Evolutionary conservation across 176 grass and related monocot species (phyloP).

Genomic region (Juncus inflexus): DNA sequence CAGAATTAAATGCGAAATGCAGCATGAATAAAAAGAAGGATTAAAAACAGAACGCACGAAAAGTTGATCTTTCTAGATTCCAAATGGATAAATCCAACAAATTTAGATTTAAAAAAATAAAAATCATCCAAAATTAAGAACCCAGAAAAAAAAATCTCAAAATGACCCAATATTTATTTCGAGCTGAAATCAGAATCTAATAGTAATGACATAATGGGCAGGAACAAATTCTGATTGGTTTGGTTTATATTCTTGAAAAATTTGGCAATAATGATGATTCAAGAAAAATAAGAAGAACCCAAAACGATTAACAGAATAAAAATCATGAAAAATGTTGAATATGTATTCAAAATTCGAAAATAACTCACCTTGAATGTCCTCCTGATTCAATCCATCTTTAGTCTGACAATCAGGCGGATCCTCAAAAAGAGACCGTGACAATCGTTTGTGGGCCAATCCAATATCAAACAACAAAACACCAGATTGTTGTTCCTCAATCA

Average conservation of each 20-base stretch:
- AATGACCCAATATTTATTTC: no score
- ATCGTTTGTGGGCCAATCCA: constrained; percentile 70
- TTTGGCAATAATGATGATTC: not conserved
- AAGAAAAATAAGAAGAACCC: constrained; percentile 16
- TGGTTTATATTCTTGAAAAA: not conserved
- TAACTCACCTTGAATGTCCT: constrained; percentile 35
- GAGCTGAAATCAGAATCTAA: not conserved
- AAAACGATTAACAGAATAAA: constrained; percentile 5
- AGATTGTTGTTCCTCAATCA: constrained; percentile 42
- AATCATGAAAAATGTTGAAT: constrained; percentile 2
- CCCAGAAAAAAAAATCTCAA: not conserved
- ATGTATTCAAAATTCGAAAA: constrained; percentile 24
- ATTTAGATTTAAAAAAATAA: not conserved
- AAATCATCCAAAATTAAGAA: constrained; percentile 12
- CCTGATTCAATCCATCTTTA: constrained; percentile 9
- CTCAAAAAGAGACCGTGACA: constrained; percentile 80
- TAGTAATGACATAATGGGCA: no score
- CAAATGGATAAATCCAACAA: not conserved
- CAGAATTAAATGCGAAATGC: constrained; percentile 11
- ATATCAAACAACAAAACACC: constrained; percentile 93
- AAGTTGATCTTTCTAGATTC: not conserved
- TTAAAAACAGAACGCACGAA: not conserved
- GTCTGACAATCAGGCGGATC: constrained; percentile 73
- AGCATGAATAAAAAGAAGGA: not conserved
- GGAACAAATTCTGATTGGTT: not conserved